These are phyloP conservation scores for Vigna reflexopilosa DNA, from an alignment of 306 rosid species.

Conservation along the genomic window DNA sequence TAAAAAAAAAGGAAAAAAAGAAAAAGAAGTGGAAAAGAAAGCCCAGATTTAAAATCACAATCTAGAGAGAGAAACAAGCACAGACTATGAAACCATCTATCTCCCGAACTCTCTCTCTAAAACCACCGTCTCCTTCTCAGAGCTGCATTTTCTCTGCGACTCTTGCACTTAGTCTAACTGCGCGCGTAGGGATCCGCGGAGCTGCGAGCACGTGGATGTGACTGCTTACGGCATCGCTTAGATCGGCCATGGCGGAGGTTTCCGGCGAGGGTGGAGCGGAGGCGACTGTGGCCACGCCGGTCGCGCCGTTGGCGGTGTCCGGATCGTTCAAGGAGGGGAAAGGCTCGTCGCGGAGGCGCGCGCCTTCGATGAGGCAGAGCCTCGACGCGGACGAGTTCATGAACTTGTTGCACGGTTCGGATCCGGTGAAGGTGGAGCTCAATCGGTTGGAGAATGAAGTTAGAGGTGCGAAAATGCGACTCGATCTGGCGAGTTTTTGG, in stretches of 20 bases:
- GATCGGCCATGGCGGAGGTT: slow-evolving; percentile 93
- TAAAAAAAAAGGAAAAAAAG: background rate
- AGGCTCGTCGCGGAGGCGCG: slow-evolving; percentile 79
- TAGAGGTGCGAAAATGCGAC: slow-evolving; percentile 86
- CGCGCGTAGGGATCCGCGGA: slow-evolving; percentile 58
- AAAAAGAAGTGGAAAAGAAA: slow-evolving; percentile 15
- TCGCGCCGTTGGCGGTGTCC: slow-evolving; percentile 67
- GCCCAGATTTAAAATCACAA: slow-evolving; percentile 64
- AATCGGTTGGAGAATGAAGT: slow-evolving; percentile 99
- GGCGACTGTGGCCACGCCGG: slow-evolving; percentile 43
- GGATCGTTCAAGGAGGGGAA: slow-evolving; percentile 96
- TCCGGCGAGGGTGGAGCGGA: slow-evolving; percentile 66
- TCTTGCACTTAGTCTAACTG: slow-evolving; percentile 16
- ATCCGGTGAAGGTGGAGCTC: slow-evolving; percentile 99
- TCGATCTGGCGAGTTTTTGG: slow-evolving; percentile 71
- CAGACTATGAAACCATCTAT: slow-evolving; percentile 42
- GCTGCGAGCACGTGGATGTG: slow-evolving; percentile 65
- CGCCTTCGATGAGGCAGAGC: slow-evolving; percentile 75
- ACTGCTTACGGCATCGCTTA: slow-evolving; percentile 46
- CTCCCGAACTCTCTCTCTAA: slow-evolving; percentile 50
- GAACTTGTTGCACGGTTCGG: slow-evolving; percentile 95
- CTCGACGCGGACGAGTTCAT: slow-evolving; percentile 94
- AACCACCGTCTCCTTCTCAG: slow-evolving; percentile 40
- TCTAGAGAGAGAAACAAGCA: slow-evolving; percentile 63
- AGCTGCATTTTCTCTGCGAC: slow-evolving; percentile 37